Conservation (phyloP, 805 yeast species). For the Cyberlindnera bimundalis region DNA sequence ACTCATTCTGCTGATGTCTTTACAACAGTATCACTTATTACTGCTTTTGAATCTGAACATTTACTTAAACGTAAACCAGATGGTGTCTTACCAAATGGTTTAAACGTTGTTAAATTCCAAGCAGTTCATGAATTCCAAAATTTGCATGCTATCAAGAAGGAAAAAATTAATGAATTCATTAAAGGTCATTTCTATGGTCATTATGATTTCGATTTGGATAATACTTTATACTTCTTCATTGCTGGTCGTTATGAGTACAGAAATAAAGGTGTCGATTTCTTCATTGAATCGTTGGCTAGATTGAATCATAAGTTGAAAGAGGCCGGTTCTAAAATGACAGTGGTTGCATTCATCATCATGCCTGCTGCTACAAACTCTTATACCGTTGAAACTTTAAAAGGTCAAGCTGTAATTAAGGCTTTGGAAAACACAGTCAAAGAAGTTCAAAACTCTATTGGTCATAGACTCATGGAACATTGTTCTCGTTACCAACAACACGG, state of each 20-base stretch:
- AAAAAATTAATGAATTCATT: constrained; percentile 87
- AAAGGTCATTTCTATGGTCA: constrained; percentile 98
- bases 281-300: constrained; percentile 88
- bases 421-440: constrained; percentile 85
- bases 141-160: constrained; percentile 88
- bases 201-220: constrained; percentile 89
- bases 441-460: constrained; percentile 82
- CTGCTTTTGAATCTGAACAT: constrained; percentile 95
- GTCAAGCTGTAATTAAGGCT: constrained; percentile 93
- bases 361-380: constrained; percentile 93
- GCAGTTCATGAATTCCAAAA: constrained; percentile 98
- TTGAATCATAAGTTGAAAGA: constrained; percentile 84
- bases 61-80: constrained; percentile 93
- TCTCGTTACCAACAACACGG: constrained; percentile 60
- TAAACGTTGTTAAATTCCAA: constrained; percentile 91
- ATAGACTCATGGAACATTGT: constrained; percentile 86
- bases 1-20: constrained; percentile 95
- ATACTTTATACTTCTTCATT: constrained; percentile 91
- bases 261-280: constrained; percentile 95
- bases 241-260: constrained; percentile 97
- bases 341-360: constrained; percentile 96
- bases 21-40: constrained; percentile 95
- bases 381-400: constrained; percentile 92
- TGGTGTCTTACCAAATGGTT: constrained; percentile 95
- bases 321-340: constrained; percentile 81